These are phyloP conservation scores for Pugionium dolabratum DNA, from an alignment of 345 rosid species.

Conservation along the genomic window DNA sequence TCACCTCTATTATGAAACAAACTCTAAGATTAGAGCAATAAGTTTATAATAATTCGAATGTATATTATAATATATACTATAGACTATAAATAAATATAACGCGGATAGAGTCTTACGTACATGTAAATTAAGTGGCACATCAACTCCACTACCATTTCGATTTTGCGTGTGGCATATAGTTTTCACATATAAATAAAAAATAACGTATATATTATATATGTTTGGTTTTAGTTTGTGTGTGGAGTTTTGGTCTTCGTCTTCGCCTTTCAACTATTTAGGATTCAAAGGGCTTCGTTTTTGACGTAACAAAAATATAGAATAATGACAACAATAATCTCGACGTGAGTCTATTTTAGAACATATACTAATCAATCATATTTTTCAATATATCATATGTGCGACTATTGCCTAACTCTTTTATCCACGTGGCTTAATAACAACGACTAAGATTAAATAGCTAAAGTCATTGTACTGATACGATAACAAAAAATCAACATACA, in stretches of 20 bases:
- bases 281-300: slow-evolving; percentile 37
- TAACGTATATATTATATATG: neutral
- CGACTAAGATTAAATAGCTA: neutral
- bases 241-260: slow-evolving; percentile 23
- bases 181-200: neutral
- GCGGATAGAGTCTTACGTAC: slow-evolving; percentile 21
- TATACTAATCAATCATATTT: slow-evolving; percentile 20
- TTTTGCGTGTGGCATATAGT: slow-evolving; percentile 4
- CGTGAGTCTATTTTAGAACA: slow-evolving; percentile 8
- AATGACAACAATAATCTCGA: slow-evolving; percentile 23
- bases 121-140: slow-evolving; percentile 31
- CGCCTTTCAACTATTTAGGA: slow-evolving; percentile 39
- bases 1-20: slow-evolving; percentile 6
- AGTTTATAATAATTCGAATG: neutral
- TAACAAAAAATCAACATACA: too few species aligned
- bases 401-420: slow-evolving; percentile 30
- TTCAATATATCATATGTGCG: slow-evolving; percentile 7
- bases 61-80: slow-evolving; percentile 4
- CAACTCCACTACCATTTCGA: slow-evolving; percentile 29
- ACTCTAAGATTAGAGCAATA: slow-evolving; percentile 27
- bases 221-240: neutral
- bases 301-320: slow-evolving; percentile 26
- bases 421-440: slow-evolving; percentile 20
- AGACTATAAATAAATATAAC: slow-evolving; percentile 9
- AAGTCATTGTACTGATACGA: neutral